These are phyloP conservation scores for Allium fistulosum DNA, from an alignment of 106 monocot species.

Conservation along the genomic window DNA sequence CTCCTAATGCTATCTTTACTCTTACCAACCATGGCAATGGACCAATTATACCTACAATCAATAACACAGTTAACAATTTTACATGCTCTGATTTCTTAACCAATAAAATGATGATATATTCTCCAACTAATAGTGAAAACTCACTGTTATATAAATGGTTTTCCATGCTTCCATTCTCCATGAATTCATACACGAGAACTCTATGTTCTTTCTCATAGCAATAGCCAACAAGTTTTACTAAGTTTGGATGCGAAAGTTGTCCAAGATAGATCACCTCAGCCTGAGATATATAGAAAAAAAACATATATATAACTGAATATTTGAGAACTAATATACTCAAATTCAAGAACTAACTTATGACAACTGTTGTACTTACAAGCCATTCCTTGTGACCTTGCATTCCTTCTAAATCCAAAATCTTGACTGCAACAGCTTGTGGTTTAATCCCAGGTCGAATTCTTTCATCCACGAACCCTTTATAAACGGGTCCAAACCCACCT, in stretches of 20 bases:
- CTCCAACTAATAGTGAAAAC: slow-evolving; percentile 2
- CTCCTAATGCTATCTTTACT: slow-evolving; percentile 64
- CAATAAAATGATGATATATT: not conserved
- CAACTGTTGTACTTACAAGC: slow-evolving; percentile 25
- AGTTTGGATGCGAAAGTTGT: slow-evolving; percentile 42
- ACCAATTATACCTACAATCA: slow-evolving; percentile 7
- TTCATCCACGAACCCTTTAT: slow-evolving; percentile 44
- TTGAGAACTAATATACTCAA: not conserved
- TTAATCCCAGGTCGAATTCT: slow-evolving; percentile 26
- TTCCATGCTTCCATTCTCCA: slow-evolving; percentile 50
- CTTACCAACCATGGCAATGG: slow-evolving; percentile 63
- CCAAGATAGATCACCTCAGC: slow-evolving; percentile 52
- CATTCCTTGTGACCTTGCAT: slow-evolving; percentile 54
- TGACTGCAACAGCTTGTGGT: slow-evolving; percentile 45
- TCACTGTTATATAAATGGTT: slow-evolving; percentile 51
- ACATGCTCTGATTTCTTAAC: not conserved
- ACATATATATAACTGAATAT: not conserved
- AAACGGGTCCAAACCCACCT: slow-evolving; percentile 60
- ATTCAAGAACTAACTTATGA: not conserved
- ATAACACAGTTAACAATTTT: not conserved
- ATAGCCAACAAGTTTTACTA: slow-evolving; percentile 55
- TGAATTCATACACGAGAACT: slow-evolving; percentile 51
- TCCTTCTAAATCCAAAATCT: slow-evolving; percentile 49
- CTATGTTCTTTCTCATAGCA: slow-evolving; percentile 58
- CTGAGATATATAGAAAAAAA: slow-evolving; percentile 8